Evolutionary conservation across 495 filamentous ascomycete genomes (phyloP), one percentile per base, ranked within the genome.

Genomic region (Aspergillus conjunctus): DNA sequence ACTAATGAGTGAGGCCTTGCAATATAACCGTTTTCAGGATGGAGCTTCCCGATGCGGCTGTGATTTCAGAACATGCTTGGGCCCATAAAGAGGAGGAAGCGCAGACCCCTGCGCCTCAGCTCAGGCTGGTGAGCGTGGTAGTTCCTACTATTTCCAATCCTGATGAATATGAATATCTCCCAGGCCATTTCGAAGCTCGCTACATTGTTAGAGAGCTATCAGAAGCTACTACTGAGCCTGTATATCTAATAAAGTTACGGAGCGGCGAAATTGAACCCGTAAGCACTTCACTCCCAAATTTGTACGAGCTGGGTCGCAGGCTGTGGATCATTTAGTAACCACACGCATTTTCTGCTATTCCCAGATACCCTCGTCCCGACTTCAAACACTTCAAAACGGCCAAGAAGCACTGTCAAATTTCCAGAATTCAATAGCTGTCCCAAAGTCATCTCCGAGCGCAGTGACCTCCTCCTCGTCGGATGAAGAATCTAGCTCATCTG

Each of bases 121-220:
- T 22, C 9, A 20, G 20, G 11, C 45, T 62, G 12, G 56, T 73
- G 44, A 62, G 68, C 31, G 72, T 84, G 18, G 64, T 79, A 33
- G 69, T 84, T 9, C 80, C 81, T 9, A 46, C 54, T 0, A 64
- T 78, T 21, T 54, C 69, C 20, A 65, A 76, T n/a, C 57, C 62
- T 4, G 73, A 76, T 56, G 79, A 84, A 54, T 86, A 84, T 62
- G 67, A 79, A 32, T 73, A 70, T 52, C 74, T 81, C 10, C 71
- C 69, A n/a, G 82, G 78, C 8, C 77, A 83, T 58, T 76, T 70
- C 54, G 66, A 65, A 4, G 75, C 78, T 26, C 69, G 69, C 34
- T 64, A 67, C 10, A 67, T 85, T 18, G 61, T 83, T 52, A 64
- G 69, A 15, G 69, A 64, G 20, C 54, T 53, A 0, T 56, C 56